Percentiles rank a stretch among this genome's conserved stretches.
Evolutionary conservation across 2,329 filamentous ascomycete genomes (phyloP).

Genomic region (Rutstroemia sp.): DNA sequence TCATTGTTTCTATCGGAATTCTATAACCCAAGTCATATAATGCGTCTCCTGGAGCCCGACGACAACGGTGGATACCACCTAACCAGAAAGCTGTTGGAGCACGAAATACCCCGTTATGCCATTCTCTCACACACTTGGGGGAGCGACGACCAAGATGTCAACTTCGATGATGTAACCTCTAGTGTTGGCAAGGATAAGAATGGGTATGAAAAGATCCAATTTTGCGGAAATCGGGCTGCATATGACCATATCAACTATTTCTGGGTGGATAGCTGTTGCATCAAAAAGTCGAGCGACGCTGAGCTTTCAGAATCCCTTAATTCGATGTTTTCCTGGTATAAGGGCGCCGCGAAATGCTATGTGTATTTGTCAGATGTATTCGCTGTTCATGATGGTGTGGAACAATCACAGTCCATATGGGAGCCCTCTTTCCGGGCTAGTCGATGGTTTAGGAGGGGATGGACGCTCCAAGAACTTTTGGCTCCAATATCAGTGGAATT

Average conservation of each 20-base stretch:
- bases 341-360: slow-evolving; percentile 11
- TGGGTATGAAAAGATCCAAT: background rate
- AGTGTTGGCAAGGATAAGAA: slow-evolving; percentile 6
- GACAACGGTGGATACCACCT: too few species aligned
- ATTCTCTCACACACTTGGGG: slow-evolving; percentile 3
- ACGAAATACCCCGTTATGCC: background rate
- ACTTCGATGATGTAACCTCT: slow-evolving; percentile 8
- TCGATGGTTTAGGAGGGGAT: slow-evolving; percentile 1
- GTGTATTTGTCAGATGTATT: slow-evolving; percentile 15
- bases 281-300: slow-evolving; percentile 11
- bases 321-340: slow-evolving; percentile 17
- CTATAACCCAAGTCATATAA: too few species aligned
- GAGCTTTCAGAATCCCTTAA: slow-evolving; percentile 15
- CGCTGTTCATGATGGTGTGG: background rate
- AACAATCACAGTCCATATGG: slow-evolving; percentile 12
- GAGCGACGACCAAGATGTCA: background rate
- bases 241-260: slow-evolving; percentile 4
- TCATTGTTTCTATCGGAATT: too few species aligned
- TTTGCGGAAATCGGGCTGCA: slow-evolving; percentile 5
- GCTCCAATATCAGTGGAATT: background rate
- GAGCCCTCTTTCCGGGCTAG: background rate
- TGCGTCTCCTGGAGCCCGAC: too few species aligned
- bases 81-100: too few species aligned
- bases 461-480: background rate
- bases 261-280: slow-evolving; percentile 18